Evolutionary conservation across 2,329 filamentous ascomycete species (phyloP).

Genomic region (Raffaelea deltoideospora): DNA sequence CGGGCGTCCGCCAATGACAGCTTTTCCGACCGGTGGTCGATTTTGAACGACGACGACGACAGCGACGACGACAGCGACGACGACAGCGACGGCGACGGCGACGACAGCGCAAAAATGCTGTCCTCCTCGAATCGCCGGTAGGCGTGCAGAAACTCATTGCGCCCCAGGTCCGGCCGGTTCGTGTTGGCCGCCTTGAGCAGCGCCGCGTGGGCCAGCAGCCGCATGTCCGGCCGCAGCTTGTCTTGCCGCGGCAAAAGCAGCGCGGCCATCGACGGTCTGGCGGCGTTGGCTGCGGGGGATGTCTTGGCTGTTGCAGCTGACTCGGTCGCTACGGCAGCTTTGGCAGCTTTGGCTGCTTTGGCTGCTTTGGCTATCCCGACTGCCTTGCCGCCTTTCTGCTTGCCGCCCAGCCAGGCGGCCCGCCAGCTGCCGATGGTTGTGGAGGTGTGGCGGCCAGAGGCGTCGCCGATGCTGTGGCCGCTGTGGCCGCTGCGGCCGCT

Average conservation of each 20-base stretch:
- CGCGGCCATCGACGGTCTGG: no score
- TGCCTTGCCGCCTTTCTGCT: no score
- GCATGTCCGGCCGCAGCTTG: conserved; percentile 30
- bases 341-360: no score
- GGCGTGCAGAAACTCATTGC: conserved; percentile 46
- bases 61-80: no score
- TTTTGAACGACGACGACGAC: conserved; percentile 32
- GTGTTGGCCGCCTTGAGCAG: conserved; percentile 35
- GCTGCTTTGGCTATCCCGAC: no score
- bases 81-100: no score
- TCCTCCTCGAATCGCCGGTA: conserved; percentile 58
- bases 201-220: conserved; percentile 36
- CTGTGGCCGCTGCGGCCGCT: background rate
- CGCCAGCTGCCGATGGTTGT: conserved; percentile 15
- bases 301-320: no score
- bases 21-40: conserved; percentile 41
- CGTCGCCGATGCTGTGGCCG: conserved; percentile 14
- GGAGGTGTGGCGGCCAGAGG: no score
- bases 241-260: conserved; percentile 13
- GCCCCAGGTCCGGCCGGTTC: conserved; percentile 18
- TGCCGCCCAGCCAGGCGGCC: conserved; percentile 25
- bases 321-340: no score
- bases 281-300: no score
- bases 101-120: conserved; percentile 28
- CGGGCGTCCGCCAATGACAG: conserved; percentile 50